A percentile compares a stretch with the other conserved stretches of the same genome.
Conservation (phyloP, 495 filamentous ascomycete species). For the Trichoderma virens region DNA sequence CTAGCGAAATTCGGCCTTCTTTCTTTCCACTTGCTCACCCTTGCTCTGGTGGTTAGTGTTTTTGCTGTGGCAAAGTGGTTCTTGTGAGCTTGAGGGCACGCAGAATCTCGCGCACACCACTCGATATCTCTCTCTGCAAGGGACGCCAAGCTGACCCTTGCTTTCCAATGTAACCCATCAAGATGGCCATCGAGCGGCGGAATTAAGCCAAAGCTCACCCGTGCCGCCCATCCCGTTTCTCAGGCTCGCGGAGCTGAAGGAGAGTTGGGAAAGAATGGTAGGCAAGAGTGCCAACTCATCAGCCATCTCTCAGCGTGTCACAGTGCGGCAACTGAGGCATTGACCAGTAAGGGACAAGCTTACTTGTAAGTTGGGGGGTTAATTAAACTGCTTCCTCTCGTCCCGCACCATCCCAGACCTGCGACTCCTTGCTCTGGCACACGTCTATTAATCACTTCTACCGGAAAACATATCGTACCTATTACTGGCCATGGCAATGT, state of each 20-base stretch:
- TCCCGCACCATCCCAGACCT: slow-evolving; percentile 1
- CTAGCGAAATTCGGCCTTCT: not conserved
- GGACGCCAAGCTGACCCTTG: not conserved
- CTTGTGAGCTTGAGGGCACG: not conserved
- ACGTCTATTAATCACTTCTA: not conserved
- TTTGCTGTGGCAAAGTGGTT: no score
- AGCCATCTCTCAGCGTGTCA: not conserved
- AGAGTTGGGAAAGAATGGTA: not conserved
- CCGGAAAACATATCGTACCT: not conserved
- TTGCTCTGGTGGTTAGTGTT: not conserved
- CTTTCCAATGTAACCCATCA: not conserved
- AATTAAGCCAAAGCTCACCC: not conserved
- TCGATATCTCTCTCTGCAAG: not conserved
- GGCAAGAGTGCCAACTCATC: not conserved
- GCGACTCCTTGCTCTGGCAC: not conserved
- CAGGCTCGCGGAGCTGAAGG: not conserved
- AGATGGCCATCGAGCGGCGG: not conserved
- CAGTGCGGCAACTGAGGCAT: not conserved
- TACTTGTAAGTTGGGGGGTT: not conserved
- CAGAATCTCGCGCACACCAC: not conserved
- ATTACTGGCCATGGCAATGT: not conserved
- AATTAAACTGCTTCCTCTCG: slow-evolving; percentile 2
- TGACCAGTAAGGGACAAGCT: not conserved
- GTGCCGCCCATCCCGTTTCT: not conserved
- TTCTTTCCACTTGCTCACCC: not conserved